A percentile compares a stretch with the other conserved stretches of the same genome.
phyloP scores from a whole-genome alignment of 2,329 filamentous ascomycete genomes.

The Xylaria multiplex region DNA sequence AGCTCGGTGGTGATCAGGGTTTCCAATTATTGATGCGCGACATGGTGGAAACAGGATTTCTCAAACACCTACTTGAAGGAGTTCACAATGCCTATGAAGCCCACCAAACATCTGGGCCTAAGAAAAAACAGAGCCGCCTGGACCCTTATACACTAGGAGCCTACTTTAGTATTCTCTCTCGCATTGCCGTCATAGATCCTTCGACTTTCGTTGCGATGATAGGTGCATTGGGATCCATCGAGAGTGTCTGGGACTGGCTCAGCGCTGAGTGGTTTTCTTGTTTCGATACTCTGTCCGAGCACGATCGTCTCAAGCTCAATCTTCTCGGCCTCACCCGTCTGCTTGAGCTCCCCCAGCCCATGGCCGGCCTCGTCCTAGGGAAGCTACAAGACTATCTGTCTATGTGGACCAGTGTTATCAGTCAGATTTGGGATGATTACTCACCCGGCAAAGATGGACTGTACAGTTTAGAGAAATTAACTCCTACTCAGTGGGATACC shows the following conservation, averaged over 20 bases:
- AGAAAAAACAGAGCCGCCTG: slow-evolving; percentile 73
- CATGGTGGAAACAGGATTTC: slow-evolving; percentile 70
- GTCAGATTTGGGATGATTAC: slow-evolving; percentile 70
- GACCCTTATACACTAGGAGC: slow-evolving; percentile 82
- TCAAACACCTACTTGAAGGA: slow-evolving; percentile 71
- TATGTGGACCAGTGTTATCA: slow-evolving; percentile 78
- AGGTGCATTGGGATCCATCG: slow-evolving; percentile 56
- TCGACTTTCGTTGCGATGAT: slow-evolving; percentile 71
- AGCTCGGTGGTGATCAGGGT: slow-evolving; percentile 69
- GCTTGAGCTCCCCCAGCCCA: slow-evolving; percentile 68
- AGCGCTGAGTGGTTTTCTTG: slow-evolving; percentile 73
- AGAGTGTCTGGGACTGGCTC: slow-evolving; percentile 69
- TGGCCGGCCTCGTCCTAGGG: slow-evolving; percentile 66
- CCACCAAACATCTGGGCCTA: slow-evolving; percentile 84
- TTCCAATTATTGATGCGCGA: slow-evolving; percentile 72
- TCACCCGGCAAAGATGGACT: slow-evolving; percentile 61
- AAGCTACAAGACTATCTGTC: slow-evolving; percentile 78
- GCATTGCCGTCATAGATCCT: slow-evolving; percentile 79
- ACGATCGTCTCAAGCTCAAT: slow-evolving; percentile 75
- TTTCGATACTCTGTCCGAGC: slow-evolving; percentile 73
- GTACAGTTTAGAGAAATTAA: slow-evolving; percentile 56
- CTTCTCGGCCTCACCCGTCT: slow-evolving; percentile 77
- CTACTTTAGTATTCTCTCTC: slow-evolving; percentile 84
- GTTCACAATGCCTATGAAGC: slow-evolving; percentile 77
- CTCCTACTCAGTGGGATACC: slow-evolving; percentile 64